Conservation (phyloP, 2,329 filamentous ascomycete genomes). For the Phyllosticta citrichinensis region DNA sequence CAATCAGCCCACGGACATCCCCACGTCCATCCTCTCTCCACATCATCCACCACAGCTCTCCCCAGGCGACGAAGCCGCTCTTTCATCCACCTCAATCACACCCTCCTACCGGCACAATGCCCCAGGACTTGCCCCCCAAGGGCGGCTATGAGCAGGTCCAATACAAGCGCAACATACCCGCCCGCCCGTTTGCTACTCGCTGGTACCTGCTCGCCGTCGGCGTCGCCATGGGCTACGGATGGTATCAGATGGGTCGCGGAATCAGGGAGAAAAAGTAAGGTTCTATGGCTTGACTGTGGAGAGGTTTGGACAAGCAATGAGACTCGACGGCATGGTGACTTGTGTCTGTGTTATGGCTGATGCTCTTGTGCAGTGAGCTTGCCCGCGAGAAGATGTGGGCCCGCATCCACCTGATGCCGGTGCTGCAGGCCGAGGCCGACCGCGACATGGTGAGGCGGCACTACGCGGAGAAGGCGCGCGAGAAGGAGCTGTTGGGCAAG, state of each 20-base stretch:
- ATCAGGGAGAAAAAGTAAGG: conserved; percentile 86
- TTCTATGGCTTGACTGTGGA: not conserved
- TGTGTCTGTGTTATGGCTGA: not conserved
- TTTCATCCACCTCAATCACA: not conserved
- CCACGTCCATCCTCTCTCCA: not conserved
- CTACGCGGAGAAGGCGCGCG: conserved; percentile 75
- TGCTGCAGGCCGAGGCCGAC: conserved; percentile 94
- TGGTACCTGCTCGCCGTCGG: conserved; percentile 69
- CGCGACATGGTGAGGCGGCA: conserved; percentile 84
- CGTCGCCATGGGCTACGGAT: conserved; percentile 76
- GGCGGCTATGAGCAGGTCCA: conserved; percentile 95
- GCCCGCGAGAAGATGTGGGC: conserved; percentile 98
- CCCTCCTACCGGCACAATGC: conserved; percentile 51
- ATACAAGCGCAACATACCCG: conserved; percentile 95
- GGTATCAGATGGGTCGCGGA: conserved; percentile 74
- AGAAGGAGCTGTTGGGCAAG: conserved; percentile 80
- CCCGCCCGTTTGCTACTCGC: conserved; percentile 77
- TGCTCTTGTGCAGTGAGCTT: conserved; percentile 56
- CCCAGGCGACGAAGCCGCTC: conserved; percentile 9
- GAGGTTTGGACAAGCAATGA: not conserved
- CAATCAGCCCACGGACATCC: not conserved
- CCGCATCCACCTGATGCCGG: conserved; percentile 84
- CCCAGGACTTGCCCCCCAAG: conserved; percentile 91
- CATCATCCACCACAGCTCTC: not conserved
- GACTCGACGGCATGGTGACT: not conserved